A percentile compares a stretch with the other conserved stretches of the same genome.
Conservation (phyloP, 1,284 basidiomycete genomes). For the Ustilago loliicola region DNA sequence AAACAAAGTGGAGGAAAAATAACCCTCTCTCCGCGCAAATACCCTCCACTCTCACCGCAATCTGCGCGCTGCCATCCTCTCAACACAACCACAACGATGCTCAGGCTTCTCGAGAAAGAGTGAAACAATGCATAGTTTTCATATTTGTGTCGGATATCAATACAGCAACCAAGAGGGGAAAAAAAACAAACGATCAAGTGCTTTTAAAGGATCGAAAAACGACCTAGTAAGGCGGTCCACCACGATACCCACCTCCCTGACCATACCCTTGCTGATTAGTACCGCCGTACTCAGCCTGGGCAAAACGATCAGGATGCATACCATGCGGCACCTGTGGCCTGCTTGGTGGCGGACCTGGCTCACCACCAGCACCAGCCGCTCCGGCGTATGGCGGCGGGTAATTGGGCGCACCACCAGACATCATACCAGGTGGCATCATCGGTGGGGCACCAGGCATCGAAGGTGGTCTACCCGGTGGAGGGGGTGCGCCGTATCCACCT, state of each 20-base stretch:
- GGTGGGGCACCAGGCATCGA: constrained; percentile 48
- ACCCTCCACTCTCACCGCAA: background rate
- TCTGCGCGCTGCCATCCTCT: background rate
- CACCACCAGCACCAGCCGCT: constrained; percentile 14
- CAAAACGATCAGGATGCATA: constrained; percentile 59
- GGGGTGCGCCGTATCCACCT: constrained; percentile 32
- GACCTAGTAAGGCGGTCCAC: background rate
- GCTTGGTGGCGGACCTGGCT: constrained; percentile 41
- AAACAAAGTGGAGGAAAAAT: constrained; percentile 10
- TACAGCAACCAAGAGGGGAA: constrained; percentile 6
- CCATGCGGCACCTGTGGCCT: constrained; percentile 51
- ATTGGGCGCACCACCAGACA: constrained; percentile 29
- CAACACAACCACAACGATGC: background rate
- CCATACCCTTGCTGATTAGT: constrained; percentile 12
- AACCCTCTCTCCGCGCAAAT: background rate
- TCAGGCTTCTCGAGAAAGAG: background rate
- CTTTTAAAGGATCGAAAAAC: background rate
- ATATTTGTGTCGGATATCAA: constrained; percentile 6
- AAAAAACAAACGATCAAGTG: background rate
- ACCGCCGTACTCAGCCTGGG: constrained; percentile 49
- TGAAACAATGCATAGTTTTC: background rate
- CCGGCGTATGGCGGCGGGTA: constrained; percentile 35
- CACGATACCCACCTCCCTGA: constrained; percentile 4
- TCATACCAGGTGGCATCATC: constrained; percentile 41
- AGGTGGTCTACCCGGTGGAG: constrained; percentile 38